Percentiles rank a stretch among this genome's conserved stretches.
Evolutionary conservation across 2,329 filamentous ascomycete genomes (phyloP).

Genomic region (Fusarium brachygibbosum): DNA sequence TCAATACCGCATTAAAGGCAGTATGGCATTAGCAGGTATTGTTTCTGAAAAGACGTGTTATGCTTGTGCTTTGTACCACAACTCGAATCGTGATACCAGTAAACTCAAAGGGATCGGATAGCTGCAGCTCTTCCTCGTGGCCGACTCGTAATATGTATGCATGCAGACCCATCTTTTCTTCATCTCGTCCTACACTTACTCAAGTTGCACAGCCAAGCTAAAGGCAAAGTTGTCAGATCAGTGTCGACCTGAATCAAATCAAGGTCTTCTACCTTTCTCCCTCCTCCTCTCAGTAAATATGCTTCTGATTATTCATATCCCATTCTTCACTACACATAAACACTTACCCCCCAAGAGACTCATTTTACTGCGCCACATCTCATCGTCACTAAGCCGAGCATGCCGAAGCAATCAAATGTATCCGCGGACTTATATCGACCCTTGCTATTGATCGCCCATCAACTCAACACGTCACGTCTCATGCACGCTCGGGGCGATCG

Average conservation of each 20-base stretch:
- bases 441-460: slow-evolving; percentile 34
- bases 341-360: not conserved
- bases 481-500: slow-evolving; percentile 33
- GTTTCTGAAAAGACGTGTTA: not conserved
- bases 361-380: not conserved
- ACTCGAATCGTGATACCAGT: not conserved
- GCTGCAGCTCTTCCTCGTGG: slow-evolving; percentile 24
- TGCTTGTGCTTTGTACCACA: not conserved
- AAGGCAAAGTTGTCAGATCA: not conserved
- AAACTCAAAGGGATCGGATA: slow-evolving; percentile 8
- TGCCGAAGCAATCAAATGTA: not conserved
- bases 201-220: not conserved
- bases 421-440: slow-evolving; percentile 23
- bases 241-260: not conserved
- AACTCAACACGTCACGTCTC: slow-evolving; percentile 37
- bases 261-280: not conserved
- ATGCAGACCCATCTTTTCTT: slow-evolving; percentile 19
- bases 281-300: not conserved
- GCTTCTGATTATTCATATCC: not conserved
- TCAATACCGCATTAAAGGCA: not conserved
- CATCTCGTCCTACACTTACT: slow-evolving; percentile 16
- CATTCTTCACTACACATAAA: not conserved
- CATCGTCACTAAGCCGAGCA: not conserved
- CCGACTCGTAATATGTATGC: slow-evolving; percentile 15
- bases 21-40: not conserved